Percentiles rank a stretch among this genome's conserved stretches.
These are phyloP conservation scores for Musa balbisiana DNA, from an alignment of 202 grass and related monocot species.

Conservation along the genomic window DNA sequence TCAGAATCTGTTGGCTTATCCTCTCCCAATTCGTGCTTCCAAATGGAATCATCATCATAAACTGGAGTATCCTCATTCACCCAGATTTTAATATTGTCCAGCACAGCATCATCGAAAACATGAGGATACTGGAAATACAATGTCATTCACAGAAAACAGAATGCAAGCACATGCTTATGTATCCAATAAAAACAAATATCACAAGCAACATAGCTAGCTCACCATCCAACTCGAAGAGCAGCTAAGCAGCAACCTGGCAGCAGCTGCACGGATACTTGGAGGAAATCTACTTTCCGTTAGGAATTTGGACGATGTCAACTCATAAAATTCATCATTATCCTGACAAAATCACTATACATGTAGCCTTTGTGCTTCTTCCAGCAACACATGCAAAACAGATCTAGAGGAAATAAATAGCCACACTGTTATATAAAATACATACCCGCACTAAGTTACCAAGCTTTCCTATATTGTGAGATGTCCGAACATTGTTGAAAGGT, in stretches of 20 bases:
- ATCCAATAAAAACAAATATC: background rate
- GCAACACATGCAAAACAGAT: background rate
- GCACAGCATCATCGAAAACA: constrained; percentile 60
- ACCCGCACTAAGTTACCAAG: constrained; percentile 69
- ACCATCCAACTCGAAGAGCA: constrained; percentile 65
- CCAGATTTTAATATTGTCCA: constrained; percentile 82
- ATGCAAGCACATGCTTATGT: no score
- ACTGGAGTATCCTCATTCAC: constrained; percentile 42
- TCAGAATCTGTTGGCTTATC: constrained; percentile 67
- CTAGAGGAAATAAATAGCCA: constrained; percentile 3
- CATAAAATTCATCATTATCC: constrained; percentile 92
- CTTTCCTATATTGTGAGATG: constrained; percentile 62
- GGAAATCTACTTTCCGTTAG: constrained; percentile 54
- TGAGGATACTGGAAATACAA: constrained; percentile 50
- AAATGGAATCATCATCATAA: constrained; percentile 41
- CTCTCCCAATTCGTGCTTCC: constrained; percentile 47
- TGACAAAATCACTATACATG: constrained; percentile 19
- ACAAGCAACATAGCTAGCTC: constrained; percentile 27
- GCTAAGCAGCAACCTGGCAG: constrained; percentile 73
- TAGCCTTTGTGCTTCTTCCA: background rate
- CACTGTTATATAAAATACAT: constrained; percentile 10
- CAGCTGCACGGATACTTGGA: constrained; percentile 39
- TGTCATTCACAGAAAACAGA: background rate
- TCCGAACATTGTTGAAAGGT: constrained; percentile 41
- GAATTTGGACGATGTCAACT: constrained; percentile 71